Conservation (phyloP, 2,329 filamentous ascomycete species). For the Neofusicoccum sp. region DNA sequence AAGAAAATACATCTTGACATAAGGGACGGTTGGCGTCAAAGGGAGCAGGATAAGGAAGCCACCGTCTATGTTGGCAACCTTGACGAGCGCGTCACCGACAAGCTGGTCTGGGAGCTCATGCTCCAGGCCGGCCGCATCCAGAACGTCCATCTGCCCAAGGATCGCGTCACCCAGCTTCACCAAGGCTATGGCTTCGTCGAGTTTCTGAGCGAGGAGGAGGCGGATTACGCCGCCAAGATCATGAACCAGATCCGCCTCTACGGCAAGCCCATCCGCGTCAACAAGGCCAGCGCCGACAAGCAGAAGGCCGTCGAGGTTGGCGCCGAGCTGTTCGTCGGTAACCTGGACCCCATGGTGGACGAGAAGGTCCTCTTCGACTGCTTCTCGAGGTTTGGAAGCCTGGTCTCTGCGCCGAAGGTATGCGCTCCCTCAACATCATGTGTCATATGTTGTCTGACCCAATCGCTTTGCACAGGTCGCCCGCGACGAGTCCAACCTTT, state of each 20-base stretch:
- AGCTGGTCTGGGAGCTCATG: conserved; percentile 96
- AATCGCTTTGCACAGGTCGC: conserved; percentile 55
- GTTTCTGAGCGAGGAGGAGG: conserved; percentile 91
- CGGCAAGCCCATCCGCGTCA: conserved; percentile 93
- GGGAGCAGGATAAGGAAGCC: conserved; percentile 91
- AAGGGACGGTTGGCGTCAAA: conserved; percentile 17
- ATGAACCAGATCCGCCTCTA: conserved; percentile 95
- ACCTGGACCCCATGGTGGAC: conserved; percentile 89
- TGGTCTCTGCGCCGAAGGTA: conserved; percentile 84
- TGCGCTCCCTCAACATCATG: background rate
- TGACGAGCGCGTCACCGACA: conserved; percentile 90
- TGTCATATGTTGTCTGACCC: background rate
- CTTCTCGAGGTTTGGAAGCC: conserved; percentile 85
- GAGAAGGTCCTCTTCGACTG: conserved; percentile 96
- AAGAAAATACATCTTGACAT: background rate
- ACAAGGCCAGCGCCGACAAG: conserved; percentile 92
- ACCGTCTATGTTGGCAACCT: conserved; percentile 98
- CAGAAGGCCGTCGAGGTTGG: conserved; percentile 91
- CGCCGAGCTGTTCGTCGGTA: conserved; percentile 94
- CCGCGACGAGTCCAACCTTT: conserved; percentile 80
- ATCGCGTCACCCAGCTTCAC: conserved; percentile 93
- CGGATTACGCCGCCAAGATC: conserved; percentile 92
- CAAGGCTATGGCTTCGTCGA: conserved; percentile 99
- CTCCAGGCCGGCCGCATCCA: conserved; percentile 95
- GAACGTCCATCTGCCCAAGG: conserved; percentile 97